Evolutionary conservation across 1,284 basidiomycete genomes (phyloP).

Genomic region (Entoloma clypeatum): DNA sequence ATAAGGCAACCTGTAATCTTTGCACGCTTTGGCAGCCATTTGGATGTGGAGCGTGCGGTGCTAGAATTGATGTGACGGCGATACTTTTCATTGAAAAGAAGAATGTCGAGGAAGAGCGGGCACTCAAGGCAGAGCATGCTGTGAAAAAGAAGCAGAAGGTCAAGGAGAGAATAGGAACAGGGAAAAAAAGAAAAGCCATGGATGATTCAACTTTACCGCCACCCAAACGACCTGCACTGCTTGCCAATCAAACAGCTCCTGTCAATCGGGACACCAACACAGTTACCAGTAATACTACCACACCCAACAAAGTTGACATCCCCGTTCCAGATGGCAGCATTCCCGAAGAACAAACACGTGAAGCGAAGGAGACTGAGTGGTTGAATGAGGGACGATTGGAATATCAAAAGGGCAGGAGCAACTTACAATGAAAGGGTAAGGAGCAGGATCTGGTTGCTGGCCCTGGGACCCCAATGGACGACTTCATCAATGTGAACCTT

Average conservation of each 20-base stretch:
- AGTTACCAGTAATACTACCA: no score
- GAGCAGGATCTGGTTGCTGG: neutral
- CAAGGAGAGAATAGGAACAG: slow-evolving; percentile 1
- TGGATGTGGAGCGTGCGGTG: slow-evolving; percentile 10
- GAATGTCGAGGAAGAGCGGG: slow-evolving; percentile 9
- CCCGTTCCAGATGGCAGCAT: no score
- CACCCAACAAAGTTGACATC: no score
- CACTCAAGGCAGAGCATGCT: slow-evolving; percentile 2
- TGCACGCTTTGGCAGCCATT: slow-evolving; percentile 16
- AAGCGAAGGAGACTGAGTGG: no score
- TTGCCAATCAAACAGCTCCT: neutral
- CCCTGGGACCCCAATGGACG: slow-evolving; percentile 9
- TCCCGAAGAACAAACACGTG: no score
- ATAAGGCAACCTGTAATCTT: slow-evolving; percentile 7
- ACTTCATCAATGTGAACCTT: slow-evolving; percentile 11
- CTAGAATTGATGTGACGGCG: slow-evolving; percentile 6
- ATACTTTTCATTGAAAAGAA: slow-evolving; percentile 17
- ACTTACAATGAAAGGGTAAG: neutral
- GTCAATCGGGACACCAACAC: no score
- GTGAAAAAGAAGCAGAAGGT: slow-evolving; percentile 1
- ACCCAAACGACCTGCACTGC: neutral
- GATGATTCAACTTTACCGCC: neutral
- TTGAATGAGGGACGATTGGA: no score
- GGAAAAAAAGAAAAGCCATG: slow-evolving; percentile 1
- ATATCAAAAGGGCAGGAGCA: neutral